phyloP scores from a whole-genome alignment of 1,139 yeast genomes.

The Kazachstania sp. region DNA sequence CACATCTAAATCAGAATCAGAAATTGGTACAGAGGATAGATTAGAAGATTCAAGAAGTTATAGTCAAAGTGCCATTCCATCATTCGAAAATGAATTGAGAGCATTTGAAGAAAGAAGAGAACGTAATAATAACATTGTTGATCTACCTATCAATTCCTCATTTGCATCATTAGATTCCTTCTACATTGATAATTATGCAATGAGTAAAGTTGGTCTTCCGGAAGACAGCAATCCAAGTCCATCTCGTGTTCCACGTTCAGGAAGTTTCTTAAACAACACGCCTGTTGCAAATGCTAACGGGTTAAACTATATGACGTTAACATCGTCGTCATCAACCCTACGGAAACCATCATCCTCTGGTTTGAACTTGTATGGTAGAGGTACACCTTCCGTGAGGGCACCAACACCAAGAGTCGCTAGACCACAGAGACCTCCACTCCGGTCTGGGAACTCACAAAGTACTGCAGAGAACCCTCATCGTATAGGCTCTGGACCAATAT shows the following conservation, averaged over 20 bases:
- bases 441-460: not conserved
- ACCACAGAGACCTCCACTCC: not conserved
- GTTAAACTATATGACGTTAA: not conserved
- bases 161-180: constrained; percentile 72
- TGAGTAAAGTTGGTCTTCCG: constrained; percentile 20
- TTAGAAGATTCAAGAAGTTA: constrained; percentile 3
- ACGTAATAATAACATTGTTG: constrained; percentile 33
- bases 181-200: constrained; percentile 47
- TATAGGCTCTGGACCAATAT: not conserved
- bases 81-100: constrained; percentile 14
- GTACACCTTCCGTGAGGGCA: constrained; percentile 12
- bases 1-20: not conserved
- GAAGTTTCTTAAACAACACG: constrained; percentile 37
- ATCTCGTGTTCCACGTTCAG: constrained; percentile 40
- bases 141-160: constrained; percentile 58
- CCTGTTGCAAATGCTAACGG: not conserved
- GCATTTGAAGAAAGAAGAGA: constrained; percentile 20
- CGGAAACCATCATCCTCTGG: constrained; percentile 6
- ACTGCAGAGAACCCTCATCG: not conserved
- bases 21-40: not conserved
- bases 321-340: constrained; percentile 37
- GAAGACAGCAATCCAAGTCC: constrained; percentile 1
- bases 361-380: constrained; percentile 3
- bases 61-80: constrained; percentile 1
- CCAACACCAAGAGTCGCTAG: constrained; percentile 14